A percentile compares a stretch with the other conserved stretches of the same genome.
phyloP scores from a whole-genome alignment of 2,329 filamentous ascomycete genomes.

The Cryphonectria parasitica region DNA sequence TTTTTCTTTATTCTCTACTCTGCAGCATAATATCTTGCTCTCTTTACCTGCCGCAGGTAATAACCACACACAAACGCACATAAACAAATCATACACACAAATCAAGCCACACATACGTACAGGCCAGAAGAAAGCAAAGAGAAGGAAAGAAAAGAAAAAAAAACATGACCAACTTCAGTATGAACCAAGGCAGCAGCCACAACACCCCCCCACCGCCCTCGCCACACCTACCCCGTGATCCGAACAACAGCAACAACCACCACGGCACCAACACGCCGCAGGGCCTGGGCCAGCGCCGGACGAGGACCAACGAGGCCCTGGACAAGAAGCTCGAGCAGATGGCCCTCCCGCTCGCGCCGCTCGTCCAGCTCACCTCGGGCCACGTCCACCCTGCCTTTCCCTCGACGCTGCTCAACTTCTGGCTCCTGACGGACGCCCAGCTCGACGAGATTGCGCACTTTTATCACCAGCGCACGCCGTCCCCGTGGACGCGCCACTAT shows the following conservation, averaged over 20 bases:
- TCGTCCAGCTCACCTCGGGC: slow-evolving; percentile 67
- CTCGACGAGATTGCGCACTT: slow-evolving; percentile 72
- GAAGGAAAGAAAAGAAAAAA: slow-evolving; percentile 7
- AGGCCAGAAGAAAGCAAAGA: slow-evolving; percentile 14
- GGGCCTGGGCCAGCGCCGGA: slow-evolving; percentile 41
- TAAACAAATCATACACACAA: neutral
- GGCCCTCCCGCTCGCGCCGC: slow-evolving; percentile 66
- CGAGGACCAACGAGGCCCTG: slow-evolving; percentile 55
- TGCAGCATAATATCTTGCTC: neutral
- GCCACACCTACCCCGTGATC: slow-evolving; percentile 12
- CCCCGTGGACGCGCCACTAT: slow-evolving; percentile 61
- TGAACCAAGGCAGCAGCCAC: slow-evolving; percentile 23
- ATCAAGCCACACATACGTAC: neutral
- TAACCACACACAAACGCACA: neutral
- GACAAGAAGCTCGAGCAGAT: slow-evolving; percentile 67
- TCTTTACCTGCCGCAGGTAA: neutral
- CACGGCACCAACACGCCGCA: slow-evolving; percentile 25
- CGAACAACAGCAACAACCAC: slow-evolving; percentile 21
- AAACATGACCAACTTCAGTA: slow-evolving; percentile 24
- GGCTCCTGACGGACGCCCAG: slow-evolving; percentile 72
- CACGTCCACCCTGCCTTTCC: slow-evolving; percentile 69
- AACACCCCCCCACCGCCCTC: slow-evolving; percentile 25
- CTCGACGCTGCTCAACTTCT: slow-evolving; percentile 68
- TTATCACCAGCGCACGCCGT: slow-evolving; percentile 71
- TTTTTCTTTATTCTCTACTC: neutral